Conservation (phyloP, 179 eudicot species). For the Drosera spatulata region DNA sequence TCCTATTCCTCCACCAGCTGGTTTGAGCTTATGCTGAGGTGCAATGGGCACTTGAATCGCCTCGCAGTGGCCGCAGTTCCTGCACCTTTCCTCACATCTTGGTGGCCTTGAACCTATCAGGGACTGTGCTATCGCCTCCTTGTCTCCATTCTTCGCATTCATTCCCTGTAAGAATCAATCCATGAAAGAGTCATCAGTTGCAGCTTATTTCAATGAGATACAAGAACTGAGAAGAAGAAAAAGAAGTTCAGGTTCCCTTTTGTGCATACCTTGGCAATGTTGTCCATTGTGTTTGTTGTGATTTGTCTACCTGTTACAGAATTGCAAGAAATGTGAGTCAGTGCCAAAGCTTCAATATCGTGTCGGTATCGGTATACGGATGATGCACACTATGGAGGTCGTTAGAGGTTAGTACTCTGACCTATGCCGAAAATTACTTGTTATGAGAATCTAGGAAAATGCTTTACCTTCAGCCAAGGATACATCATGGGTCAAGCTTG, state of each 20-base stretch:
- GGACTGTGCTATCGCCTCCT: conserved; percentile 7
- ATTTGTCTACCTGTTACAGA: background rate
- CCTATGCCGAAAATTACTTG: too few relatives aligned
- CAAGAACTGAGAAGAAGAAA: background rate
- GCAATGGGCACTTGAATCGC: conserved; percentile 35
- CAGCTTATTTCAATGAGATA: background rate
- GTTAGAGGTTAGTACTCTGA: too few relatives aligned
- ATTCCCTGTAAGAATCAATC: background rate
- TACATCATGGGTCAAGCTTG: conserved; percentile 11
- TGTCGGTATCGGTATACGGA: too few relatives aligned
- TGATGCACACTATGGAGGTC: too few relatives aligned
- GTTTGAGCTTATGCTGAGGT: conserved; percentile 20
- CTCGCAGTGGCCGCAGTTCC: conserved; percentile 28
- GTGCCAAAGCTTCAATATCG: too few relatives aligned
- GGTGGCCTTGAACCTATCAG: conserved; percentile 40
- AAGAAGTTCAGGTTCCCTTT: background rate
- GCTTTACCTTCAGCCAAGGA: conserved; percentile 16
- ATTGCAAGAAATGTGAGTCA: too few relatives aligned
- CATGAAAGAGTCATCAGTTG: background rate
- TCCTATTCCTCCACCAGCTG: background rate
- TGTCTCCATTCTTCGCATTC: conserved; percentile 1
- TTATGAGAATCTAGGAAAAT: background rate
- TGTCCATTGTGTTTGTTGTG: background rate
- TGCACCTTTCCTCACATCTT: conserved; percentile 32
- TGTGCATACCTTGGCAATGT: background rate